phyloP scores from a whole-genome alignment of 129 eudicot genomes.

The Apium graveolens region DNA sequence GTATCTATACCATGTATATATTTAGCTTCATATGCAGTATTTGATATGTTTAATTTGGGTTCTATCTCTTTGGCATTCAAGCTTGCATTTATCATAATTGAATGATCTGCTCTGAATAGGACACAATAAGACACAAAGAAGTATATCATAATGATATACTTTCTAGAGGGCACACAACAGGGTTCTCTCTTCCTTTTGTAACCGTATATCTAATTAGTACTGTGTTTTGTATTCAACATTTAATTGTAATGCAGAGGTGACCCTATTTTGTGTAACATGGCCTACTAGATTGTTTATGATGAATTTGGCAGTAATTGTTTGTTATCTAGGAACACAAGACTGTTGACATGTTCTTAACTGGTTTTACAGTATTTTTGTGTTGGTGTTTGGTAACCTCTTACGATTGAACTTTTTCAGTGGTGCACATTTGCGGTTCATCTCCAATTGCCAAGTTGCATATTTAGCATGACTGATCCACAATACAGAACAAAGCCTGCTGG shows the following conservation, averaged over 20 bases:
- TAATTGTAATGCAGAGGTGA: not conserved
- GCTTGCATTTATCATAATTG: too few relatives aligned
- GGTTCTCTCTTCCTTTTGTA: not conserved
- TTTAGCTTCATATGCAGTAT: too few relatives aligned
- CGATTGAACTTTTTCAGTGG: too few relatives aligned
- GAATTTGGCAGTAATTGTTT: not conserved
- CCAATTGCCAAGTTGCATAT: slow-evolving; percentile 6
- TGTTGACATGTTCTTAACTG: not conserved
- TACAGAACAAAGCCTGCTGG: slow-evolving; percentile 77
- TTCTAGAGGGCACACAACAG: not conserved
- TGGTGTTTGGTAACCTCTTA: too few relatives aligned
- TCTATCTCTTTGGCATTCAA: too few relatives aligned
- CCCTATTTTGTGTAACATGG: not conserved
- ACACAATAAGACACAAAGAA: too few relatives aligned
- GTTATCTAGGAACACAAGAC: not conserved
- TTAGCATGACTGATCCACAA: slow-evolving; percentile 89
- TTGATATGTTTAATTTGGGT: too few relatives aligned
- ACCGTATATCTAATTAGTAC: not conserved
- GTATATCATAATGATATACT: too few relatives aligned
- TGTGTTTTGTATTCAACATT: not conserved
- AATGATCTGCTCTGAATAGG: too few relatives aligned
- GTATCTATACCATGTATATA: too few relatives aligned
- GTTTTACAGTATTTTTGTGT: not conserved
- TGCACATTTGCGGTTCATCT: too few relatives aligned
- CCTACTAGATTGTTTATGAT: not conserved